These are phyloP conservation scores for Fusarium newnesense DNA, from an alignment of 2,329 filamentous ascomycete species.

Conservation along the genomic window DNA sequence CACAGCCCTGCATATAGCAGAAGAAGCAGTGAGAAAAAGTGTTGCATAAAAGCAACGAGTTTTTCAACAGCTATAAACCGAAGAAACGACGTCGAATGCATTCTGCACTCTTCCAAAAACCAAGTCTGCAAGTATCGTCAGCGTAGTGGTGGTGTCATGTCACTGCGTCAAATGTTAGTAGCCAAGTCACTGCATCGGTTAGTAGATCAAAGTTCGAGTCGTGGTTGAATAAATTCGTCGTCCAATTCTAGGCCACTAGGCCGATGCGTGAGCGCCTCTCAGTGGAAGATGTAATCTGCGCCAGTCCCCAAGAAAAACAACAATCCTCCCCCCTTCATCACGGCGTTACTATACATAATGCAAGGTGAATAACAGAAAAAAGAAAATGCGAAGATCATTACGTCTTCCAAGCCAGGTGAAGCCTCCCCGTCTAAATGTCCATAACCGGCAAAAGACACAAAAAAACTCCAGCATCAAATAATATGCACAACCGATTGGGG, in stretches of 20 bases:
- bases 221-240: slow-evolving; percentile 34
- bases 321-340: slow-evolving; percentile 26
- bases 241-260: slow-evolving; percentile 43
- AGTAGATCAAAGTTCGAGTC: slow-evolving; percentile 35
- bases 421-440: slow-evolving; percentile 19
- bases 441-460: slow-evolving; percentile 14
- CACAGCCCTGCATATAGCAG: slow-evolving; percentile 58
- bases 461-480: slow-evolving; percentile 25
- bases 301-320: slow-evolving; percentile 13
- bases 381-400: slow-evolving; percentile 1
- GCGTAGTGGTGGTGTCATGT: slow-evolving; percentile 17
- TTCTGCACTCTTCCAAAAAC: not conserved
- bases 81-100: slow-evolving; percentile 21
- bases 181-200: too few species aligned
- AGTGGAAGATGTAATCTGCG: slow-evolving; percentile 6
- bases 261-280: slow-evolving; percentile 15
- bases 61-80: slow-evolving; percentile 32
- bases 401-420: slow-evolving; percentile 10
- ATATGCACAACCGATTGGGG: slow-evolving; percentile 17
- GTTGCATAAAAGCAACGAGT: slow-evolving; percentile 36
- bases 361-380: slow-evolving; percentile 4
- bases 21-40: slow-evolving; percentile 64
- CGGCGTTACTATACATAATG: slow-evolving; percentile 42
- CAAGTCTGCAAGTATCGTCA: slow-evolving; percentile 8
- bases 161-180: too few species aligned